Evolutionary conservation across 805 yeast species (phyloP).

Genomic region (Spathaspora arborariae): DNA sequence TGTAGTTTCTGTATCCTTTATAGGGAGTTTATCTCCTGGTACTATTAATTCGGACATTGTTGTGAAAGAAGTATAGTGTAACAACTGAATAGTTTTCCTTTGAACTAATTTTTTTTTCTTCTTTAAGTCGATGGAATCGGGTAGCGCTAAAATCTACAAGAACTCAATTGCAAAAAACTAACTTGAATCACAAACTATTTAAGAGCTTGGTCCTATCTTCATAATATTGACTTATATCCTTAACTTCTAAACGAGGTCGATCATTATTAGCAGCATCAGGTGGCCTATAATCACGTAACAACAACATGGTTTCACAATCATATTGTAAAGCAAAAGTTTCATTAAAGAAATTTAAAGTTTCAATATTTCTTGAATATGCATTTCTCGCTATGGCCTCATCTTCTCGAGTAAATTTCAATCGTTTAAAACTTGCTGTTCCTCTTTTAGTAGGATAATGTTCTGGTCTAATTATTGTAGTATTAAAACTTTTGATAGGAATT

Average conservation of each 20-base stretch:
- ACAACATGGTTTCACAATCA: slow-evolving; percentile 19
- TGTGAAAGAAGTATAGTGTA: neutral
- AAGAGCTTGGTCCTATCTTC: slow-evolving; percentile 13
- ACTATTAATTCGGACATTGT: slow-evolving; percentile 12
- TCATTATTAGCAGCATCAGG: slow-evolving; percentile 3
- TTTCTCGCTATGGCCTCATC: slow-evolving; percentile 19
- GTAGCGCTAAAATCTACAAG: too few relatives aligned
- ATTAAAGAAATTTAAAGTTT: slow-evolving; percentile 21
- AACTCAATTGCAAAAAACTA: too few relatives aligned
- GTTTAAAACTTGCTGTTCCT: neutral
- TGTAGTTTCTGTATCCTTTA: slow-evolving; percentile 13
- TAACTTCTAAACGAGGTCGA: slow-evolving; percentile 8
- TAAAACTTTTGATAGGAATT: slow-evolving; percentile 19
- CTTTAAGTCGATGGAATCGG: neutral
- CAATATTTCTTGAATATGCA: slow-evolving; percentile 24
- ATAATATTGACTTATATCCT: slow-evolving; percentile 15
- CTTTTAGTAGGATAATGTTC: slow-evolving; percentile 20
- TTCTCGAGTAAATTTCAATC: slow-evolving; percentile 14
- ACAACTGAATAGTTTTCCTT: too few relatives aligned
- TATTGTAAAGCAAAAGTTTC: slow-evolving; percentile 17
- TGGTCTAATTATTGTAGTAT: slow-evolving; percentile 19
- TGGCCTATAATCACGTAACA: slow-evolving; percentile 24
- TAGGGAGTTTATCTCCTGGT: slow-evolving; percentile 32
- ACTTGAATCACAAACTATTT: too few relatives aligned
- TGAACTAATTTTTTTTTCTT: neutral